These are phyloP conservation scores for Penicillium crustosum DNA, from an alignment of 2,329 filamentous ascomycete species.

Conservation along the genomic window DNA sequence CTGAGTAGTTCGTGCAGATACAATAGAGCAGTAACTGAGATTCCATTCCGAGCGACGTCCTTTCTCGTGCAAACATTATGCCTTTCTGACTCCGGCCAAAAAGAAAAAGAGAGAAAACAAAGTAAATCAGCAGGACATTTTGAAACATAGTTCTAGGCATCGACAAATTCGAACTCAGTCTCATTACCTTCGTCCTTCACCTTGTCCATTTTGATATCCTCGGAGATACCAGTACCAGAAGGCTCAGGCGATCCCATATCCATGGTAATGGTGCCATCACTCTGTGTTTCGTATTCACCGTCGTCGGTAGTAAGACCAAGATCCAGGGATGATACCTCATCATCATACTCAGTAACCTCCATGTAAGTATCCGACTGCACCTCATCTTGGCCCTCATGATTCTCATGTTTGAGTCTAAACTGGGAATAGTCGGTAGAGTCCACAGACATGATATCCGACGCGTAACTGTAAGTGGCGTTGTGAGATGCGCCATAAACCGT, in stretches of 20 bases:
- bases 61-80: not conserved
- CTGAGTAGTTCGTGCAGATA: no score
- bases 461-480: constrained; percentile 35
- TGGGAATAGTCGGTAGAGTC: constrained; percentile 11
- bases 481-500: constrained; percentile 40
- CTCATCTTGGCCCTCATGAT: not conserved
- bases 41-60: not conserved
- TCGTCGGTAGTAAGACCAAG: constrained; percentile 9
- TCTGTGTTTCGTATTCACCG: constrained; percentile 17
- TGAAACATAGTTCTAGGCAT: not conserved
- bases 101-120: not conserved
- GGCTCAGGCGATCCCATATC: constrained; percentile 10
- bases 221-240: constrained; percentile 7
- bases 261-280: constrained; percentile 24
- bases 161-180: constrained; percentile 12
- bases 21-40: not conserved
- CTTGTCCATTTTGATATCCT: constrained; percentile 17
- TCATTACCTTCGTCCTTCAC: constrained; percentile 9
- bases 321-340: not conserved
- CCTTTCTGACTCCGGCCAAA: not conserved
- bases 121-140: not conserved
- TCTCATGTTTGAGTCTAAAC: not conserved
- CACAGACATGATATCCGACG: constrained; percentile 29
- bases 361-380: not conserved
- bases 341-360: not conserved